Evolutionary conservation across 106 monocot species (phyloP).

Genomic region (Vanilla planifolia): DNA sequence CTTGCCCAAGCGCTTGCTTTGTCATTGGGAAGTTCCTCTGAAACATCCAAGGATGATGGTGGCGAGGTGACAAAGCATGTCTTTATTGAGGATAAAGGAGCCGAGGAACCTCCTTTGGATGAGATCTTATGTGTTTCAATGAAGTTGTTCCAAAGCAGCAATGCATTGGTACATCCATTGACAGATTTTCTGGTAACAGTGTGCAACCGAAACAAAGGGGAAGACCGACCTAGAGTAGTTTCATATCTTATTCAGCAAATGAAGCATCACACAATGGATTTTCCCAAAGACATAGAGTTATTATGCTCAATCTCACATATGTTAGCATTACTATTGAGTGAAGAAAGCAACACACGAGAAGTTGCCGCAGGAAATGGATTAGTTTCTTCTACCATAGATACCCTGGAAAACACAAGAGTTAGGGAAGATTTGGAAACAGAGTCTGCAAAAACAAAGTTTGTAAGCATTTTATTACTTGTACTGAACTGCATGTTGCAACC

Average conservation of each 20-base stretch:
- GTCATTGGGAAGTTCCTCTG: conserved; percentile 58
- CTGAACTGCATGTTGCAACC: conserved; percentile 54
- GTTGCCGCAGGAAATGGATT: conserved; percentile 55
- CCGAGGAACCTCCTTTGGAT: conserved; percentile 48
- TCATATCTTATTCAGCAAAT: conserved; percentile 50
- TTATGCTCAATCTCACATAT: conserved; percentile 46
- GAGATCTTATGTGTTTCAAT: conserved; percentile 49
- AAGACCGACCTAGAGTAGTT: conserved; percentile 34
- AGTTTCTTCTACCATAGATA: conserved; percentile 33
- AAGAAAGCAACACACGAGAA: conserved; percentile 46
- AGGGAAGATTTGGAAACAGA: conserved; percentile 20
- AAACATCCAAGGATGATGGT: conserved; percentile 42
- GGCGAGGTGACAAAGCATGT: conserved; percentile 24
- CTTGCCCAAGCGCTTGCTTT: conserved; percentile 75
- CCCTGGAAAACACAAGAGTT: conserved; percentile 28
- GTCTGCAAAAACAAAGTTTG: conserved; percentile 32
- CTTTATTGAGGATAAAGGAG: conserved; percentile 25
- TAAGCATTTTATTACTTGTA: conserved; percentile 53
- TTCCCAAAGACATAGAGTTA: conserved; percentile 18
- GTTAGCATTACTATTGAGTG: conserved; percentile 49
- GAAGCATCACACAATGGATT: conserved; percentile 35
- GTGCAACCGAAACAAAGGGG: conserved; percentile 57
- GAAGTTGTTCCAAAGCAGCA: conserved; percentile 35
- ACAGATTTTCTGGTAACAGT: conserved; percentile 61
- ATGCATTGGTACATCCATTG: conserved; percentile 40